Conservation (phyloP, 176 grass and related monocot genomes). For the Aegilops bicornis region DNA sequence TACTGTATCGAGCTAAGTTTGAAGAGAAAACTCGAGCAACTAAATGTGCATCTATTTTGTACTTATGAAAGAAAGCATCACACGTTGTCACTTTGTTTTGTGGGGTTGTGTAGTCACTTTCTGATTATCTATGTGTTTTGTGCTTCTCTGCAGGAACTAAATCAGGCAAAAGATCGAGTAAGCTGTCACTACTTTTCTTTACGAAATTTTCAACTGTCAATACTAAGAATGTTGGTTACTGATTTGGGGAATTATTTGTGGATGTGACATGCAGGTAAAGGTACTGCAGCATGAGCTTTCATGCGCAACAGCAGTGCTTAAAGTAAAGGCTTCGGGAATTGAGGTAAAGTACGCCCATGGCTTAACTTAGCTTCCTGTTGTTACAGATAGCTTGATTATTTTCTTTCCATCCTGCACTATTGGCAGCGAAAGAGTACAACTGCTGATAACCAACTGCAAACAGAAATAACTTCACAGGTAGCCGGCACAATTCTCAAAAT, state of each 20-base stretch:
- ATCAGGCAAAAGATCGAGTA: conserved; percentile 57
- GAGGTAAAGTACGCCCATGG: conserved; percentile 34
- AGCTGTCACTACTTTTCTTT: conserved; percentile 11
- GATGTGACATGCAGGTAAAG: conserved; percentile 50
- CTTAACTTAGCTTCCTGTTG: conserved; percentile 6
- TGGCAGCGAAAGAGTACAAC: conserved; percentile 33
- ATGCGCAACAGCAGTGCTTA: conserved; percentile 36
- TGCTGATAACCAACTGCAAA: neutral
- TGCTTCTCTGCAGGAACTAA: conserved; percentile 65
- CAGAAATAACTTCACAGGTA: conserved; percentile 27
- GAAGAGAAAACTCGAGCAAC: neutral
- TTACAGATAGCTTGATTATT: neutral
- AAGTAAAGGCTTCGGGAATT: conserved; percentile 42
- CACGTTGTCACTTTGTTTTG: neutral
- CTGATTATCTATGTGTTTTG: conserved; percentile 24
- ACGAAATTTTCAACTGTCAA: neutral
- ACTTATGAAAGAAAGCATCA: neutral
- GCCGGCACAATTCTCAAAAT: neutral
- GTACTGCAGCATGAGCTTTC: conserved; percentile 62
- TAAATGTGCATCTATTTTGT: neutral
- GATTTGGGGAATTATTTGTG: conserved; percentile 22
- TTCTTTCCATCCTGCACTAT: conserved; percentile 11
- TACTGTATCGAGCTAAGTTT: neutral
- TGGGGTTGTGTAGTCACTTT: neutral
- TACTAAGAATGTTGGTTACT: neutral